Evolutionary conservation across 2,329 filamentous ascomycete species (phyloP).

Genomic region (Claviceps capensis): DNA sequence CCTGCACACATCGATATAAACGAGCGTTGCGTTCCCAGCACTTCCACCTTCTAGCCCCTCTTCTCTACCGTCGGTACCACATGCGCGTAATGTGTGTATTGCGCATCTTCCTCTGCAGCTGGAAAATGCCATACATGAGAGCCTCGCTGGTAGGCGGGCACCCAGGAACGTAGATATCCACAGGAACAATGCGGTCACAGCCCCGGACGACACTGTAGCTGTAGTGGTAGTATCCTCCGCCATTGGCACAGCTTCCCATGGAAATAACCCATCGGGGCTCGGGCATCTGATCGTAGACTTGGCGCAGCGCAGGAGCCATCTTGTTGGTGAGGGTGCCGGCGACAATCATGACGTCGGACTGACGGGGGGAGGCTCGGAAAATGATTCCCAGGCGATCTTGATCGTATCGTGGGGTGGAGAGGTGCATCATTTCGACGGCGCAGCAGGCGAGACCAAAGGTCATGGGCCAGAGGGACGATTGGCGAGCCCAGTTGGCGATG

Average conservation of each 20-base stretch:
- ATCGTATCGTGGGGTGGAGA: constrained; percentile 78
- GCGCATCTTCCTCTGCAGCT: constrained; percentile 65
- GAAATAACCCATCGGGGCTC: constrained; percentile 76
- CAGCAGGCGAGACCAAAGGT: constrained; percentile 83
- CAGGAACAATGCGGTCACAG: constrained; percentile 63
- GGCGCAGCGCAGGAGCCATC: constrained; percentile 81
- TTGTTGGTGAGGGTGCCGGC: constrained; percentile 90
- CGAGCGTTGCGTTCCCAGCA: neutral
- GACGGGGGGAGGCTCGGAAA: constrained; percentile 75
- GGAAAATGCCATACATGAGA: constrained; percentile 59
- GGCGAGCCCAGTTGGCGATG: constrained; percentile 71
- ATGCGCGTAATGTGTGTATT: constrained; percentile 40
- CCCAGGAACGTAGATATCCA: constrained; percentile 68
- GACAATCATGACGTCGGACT: constrained; percentile 89
- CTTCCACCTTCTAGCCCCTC: neutral
- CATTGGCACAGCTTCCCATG: constrained; percentile 77
- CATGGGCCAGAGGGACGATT: constrained; percentile 78
- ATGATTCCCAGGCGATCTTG: constrained; percentile 82
- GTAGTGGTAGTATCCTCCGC: constrained; percentile 79
- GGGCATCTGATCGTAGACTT: constrained; percentile 93
- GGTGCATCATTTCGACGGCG: constrained; percentile 86
- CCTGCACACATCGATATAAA: no score
- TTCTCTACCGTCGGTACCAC: constrained; percentile 42
- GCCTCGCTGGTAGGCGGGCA: constrained; percentile 51
- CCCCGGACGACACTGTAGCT: constrained; percentile 65